Conservation (phyloP, 768 basidiomycete species). For the Naganishia vaughanmartiniae region DNA sequence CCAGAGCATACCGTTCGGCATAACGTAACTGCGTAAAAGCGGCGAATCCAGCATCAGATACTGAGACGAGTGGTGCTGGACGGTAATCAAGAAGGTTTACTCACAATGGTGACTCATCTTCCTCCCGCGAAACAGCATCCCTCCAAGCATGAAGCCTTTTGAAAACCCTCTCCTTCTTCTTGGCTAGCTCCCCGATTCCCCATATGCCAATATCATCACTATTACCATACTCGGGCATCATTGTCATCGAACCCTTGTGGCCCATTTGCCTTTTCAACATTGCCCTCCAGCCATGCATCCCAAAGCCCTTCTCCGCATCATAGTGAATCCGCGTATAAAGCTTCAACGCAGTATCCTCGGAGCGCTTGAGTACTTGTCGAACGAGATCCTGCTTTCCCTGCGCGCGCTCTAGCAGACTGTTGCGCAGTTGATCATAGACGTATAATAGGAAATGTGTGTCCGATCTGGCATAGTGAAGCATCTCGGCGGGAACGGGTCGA, state of each 20-base stretch:
- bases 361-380: conserved; percentile 66
- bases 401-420: conserved; percentile 64
- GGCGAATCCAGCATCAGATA: not conserved
- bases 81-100: conserved; percentile 49
- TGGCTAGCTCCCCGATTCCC: conserved; percentile 39
- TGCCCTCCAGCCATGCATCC: conserved; percentile 72
- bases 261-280: conserved; percentile 76
- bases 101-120: conserved; percentile 81
- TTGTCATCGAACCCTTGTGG: conserved; percentile 53
- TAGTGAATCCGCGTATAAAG: conserved; percentile 69
- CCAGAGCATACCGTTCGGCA: conserved; percentile 36
- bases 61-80: not conserved
- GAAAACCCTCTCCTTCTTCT: conserved; percentile 65
- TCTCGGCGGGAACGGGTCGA: conserved; percentile 77
- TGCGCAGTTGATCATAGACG: conserved; percentile 86
- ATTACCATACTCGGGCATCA: conserved; percentile 30
- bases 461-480: conserved; percentile 87
- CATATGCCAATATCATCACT: conserved; percentile 24
- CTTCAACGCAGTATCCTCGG: conserved; percentile 71
- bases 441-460: conserved; percentile 94
- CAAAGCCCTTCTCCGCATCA: conserved; percentile 64
- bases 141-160: conserved; percentile 76
- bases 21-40: conserved; percentile 34
- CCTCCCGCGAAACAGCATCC: conserved; percentile 70
- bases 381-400: conserved; percentile 57